A percentile compares a stretch with the other conserved stretches of the same genome.
These are phyloP conservation scores for Anaeromyces robustus DNA, from an alignment of 192 early-diverging fungal genomes.

Conservation along the genomic window DNA sequence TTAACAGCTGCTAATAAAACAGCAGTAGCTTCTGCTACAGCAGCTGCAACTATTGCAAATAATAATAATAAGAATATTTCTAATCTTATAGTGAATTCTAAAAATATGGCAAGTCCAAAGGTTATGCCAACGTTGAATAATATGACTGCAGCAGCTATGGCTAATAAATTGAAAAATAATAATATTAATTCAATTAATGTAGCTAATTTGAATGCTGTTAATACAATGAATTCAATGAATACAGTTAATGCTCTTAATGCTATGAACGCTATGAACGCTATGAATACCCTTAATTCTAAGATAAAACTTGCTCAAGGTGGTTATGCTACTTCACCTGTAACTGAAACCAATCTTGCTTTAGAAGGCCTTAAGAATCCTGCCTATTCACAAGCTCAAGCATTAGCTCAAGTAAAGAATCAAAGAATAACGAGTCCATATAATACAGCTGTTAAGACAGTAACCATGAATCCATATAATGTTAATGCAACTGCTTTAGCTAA, in stretches of 20 bases:
- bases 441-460: not conserved
- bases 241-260: not conserved
- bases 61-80: not conserved
- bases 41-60: not conserved
- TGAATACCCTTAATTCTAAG: not conserved
- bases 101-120: not conserved
- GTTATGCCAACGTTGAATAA: not conserved
- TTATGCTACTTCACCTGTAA: not conserved
- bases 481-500: not conserved
- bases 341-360: not conserved
- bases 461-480: not conserved
- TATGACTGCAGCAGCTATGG: not conserved
- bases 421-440: not conserved
- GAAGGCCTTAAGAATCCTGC: not conserved
- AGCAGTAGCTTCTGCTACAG: not conserved
- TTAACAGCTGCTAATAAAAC: not conserved
- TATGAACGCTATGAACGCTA: no score
- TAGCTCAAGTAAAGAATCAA: not conserved
- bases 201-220: not conserved
- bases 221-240: not conserved
- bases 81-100: not conserved
- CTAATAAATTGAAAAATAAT: not conserved
- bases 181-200: not conserved
- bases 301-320: not conserved
- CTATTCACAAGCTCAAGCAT: not conserved